Percentiles rank a stretch among this genome's conserved stretches.
phyloP scores from a whole-genome alignment of 371 early-diverging fungal species.

The Mucor racemosus region DNA sequence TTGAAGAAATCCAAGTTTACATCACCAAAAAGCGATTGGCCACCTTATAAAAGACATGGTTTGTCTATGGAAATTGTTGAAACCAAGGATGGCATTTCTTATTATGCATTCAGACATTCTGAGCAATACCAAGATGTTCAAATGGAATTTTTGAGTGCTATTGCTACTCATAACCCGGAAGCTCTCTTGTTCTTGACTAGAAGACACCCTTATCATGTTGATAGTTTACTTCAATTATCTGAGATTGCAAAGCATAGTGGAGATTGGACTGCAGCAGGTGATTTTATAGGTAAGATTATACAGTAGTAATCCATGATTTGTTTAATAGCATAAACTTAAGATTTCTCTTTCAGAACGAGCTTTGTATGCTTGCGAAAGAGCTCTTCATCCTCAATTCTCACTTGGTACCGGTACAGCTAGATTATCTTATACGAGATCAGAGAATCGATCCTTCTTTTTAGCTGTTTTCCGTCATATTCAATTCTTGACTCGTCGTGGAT shows the following conservation, averaged over 20 bases:
- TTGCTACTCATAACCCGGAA: constrained; percentile 79
- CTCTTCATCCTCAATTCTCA: constrained; percentile 84
- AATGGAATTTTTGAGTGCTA: constrained; percentile 71
- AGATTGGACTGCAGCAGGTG: constrained; percentile 75
- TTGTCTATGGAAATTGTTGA: constrained; percentile 75
- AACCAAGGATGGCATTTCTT: constrained; percentile 49
- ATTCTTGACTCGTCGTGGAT: constrained; percentile 84
- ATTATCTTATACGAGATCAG: constrained; percentile 70
- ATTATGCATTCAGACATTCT: constrained; percentile 73
- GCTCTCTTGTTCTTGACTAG: constrained; percentile 69
- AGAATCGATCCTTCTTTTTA: constrained; percentile 83
- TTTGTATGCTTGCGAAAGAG: constrained; percentile 80
- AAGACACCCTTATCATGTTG: constrained; percentile 86
- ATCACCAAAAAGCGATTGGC: constrained; percentile 81
- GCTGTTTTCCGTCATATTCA: constrained; percentile 85
- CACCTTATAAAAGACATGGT: constrained; percentile 69
- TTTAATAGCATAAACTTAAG: not conserved
- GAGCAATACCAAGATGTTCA: constrained; percentile 76
- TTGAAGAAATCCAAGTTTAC: constrained; percentile 68
- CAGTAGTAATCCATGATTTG: too few relatives aligned
- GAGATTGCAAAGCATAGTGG: constrained; percentile 86
- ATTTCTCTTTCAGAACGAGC: constrained; percentile 67
- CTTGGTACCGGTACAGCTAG: constrained; percentile 71
- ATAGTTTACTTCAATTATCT: constrained; percentile 81
- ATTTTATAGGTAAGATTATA: constrained; percentile 63